Conservation (phyloP, 192 early-diverging fungal genomes). For the Rhizophagus sp. region DNA sequence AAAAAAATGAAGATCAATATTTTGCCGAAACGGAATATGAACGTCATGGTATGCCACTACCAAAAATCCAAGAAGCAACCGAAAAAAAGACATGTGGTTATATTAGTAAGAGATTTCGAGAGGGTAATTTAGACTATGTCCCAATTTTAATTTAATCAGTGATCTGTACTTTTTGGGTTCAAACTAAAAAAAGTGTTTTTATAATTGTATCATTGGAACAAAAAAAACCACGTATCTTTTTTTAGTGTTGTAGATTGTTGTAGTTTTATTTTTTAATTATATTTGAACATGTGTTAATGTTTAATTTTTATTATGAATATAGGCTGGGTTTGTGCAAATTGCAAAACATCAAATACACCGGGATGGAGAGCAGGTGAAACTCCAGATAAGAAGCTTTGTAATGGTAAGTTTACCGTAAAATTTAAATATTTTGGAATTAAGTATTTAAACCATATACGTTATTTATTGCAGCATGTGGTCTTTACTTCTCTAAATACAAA, state of each 20-base stretch:
- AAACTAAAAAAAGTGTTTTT: too few relatives aligned
- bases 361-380: conserved; percentile 35
- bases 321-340: conserved; percentile 31
- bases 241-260: not conserved
- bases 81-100: conserved; percentile 15
- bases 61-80: conserved; percentile 4
- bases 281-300: too few relatives aligned
- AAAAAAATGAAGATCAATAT: conserved; percentile 19
- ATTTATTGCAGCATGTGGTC: conserved; percentile 23
- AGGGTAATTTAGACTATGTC: conserved; percentile 7
- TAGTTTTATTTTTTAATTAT: not conserved
- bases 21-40: conserved; percentile 14
- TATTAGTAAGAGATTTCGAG: not conserved
- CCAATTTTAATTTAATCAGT: not conserved
- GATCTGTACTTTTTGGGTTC: not conserved
- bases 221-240: not conserved
- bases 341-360: conserved; percentile 26
- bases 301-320: not conserved
- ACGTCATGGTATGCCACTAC: conserved; percentile 5
- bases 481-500: conserved; percentile 25
- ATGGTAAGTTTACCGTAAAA: conserved; percentile 17
- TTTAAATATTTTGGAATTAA: not conserved
- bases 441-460: not conserved
- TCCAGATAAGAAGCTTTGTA: conserved; percentile 34
- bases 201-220: too few relatives aligned